These are phyloP conservation scores for Parsonsia alboflavescens DNA, from an alignment of 257 asterid genomes.

Conservation along the genomic window DNA sequence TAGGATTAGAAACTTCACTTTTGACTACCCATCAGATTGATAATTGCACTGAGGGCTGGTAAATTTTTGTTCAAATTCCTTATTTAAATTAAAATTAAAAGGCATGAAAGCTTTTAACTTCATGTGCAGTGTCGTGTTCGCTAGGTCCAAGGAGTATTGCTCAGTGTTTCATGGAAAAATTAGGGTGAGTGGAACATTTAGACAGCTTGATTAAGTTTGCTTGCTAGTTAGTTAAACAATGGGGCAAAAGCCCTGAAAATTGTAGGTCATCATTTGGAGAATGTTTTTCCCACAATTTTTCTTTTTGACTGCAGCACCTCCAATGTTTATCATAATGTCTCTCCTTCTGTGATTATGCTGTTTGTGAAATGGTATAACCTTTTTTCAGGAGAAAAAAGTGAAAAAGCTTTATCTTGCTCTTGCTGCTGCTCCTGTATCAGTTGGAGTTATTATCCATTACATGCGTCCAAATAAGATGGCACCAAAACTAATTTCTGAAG, in stretches of 20 bases:
- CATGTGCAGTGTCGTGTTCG: slow-evolving; percentile 64
- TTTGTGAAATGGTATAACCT: background rate
- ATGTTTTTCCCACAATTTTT: background rate
- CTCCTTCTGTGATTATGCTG: background rate
- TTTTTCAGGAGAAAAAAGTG: slow-evolving; percentile 73
- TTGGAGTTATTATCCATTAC: slow-evolving; percentile 75
- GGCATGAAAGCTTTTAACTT: slow-evolving; percentile 21
- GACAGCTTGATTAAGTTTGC: background rate
- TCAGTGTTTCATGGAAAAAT: slow-evolving; percentile 83
- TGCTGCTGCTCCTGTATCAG: slow-evolving; percentile 74
- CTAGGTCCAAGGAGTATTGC: slow-evolving; percentile 88
- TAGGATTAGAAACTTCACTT: slow-evolving; percentile 62
- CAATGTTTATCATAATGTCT: too few species aligned
- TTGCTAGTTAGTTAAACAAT: background rate
- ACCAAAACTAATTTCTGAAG: slow-evolving; percentile 79
- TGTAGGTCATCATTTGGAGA: background rate
- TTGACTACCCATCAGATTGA: slow-evolving; percentile 97
- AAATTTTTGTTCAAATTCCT: slow-evolving; percentile 12
- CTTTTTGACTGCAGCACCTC: background rate
- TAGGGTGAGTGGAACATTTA: slow-evolving; percentile 57
- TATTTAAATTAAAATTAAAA: slow-evolving; percentile 9
- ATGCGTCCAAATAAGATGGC: slow-evolving; percentile 91
- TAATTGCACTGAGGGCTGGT: slow-evolving; percentile 97
- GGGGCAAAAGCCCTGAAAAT: background rate
- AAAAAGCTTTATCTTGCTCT: slow-evolving; percentile 91